Percentiles rank a stretch among this genome's conserved stretches.
Evolutionary conservation across 2,329 filamentous ascomycete genomes (phyloP).

Genomic region (Trichoderma guizhouense): DNA sequence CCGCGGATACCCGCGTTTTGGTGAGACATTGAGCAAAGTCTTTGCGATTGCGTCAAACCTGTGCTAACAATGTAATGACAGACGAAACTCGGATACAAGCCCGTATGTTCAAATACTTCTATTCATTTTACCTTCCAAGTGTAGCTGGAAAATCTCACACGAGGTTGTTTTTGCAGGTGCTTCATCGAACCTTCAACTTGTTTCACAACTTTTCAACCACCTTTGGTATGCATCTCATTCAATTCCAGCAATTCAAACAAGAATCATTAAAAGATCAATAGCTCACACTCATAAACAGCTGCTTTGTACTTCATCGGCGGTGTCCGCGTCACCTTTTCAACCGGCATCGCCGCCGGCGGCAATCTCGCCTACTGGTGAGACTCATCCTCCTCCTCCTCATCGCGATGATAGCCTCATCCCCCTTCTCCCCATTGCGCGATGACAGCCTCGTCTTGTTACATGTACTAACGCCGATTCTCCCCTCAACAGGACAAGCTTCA

Average conservation of each 20-base stretch:
- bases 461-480: neutral
- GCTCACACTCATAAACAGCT: slow-evolving; percentile 31
- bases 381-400: neutral
- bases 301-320: slow-evolving; percentile 60
- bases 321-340: slow-evolving; percentile 59
- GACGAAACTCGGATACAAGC: slow-evolving; percentile 28
- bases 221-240: slow-evolving; percentile 43
- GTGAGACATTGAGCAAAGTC: neutral
- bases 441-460: neutral
- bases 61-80: slow-evolving; percentile 5
- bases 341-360: slow-evolving; percentile 58
- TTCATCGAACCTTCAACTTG: slow-evolving; percentile 54
- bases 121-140: neutral
- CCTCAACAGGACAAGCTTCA: slow-evolving; percentile 52
- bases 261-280: neutral
- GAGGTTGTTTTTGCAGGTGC: slow-evolving; percentile 38
- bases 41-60: neutral
- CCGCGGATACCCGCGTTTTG: neutral
- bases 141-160: neutral
- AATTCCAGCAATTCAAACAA: neutral
- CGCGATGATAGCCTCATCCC: neutral
- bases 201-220: slow-evolving; percentile 59
- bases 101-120: slow-evolving; percentile 17
- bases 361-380: slow-evolving; percentile 57
- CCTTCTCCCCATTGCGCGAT: neutral